Conservation (phyloP, 2,329 filamentous ascomycete genomes). For the Aspergillus udagawae region DNA sequence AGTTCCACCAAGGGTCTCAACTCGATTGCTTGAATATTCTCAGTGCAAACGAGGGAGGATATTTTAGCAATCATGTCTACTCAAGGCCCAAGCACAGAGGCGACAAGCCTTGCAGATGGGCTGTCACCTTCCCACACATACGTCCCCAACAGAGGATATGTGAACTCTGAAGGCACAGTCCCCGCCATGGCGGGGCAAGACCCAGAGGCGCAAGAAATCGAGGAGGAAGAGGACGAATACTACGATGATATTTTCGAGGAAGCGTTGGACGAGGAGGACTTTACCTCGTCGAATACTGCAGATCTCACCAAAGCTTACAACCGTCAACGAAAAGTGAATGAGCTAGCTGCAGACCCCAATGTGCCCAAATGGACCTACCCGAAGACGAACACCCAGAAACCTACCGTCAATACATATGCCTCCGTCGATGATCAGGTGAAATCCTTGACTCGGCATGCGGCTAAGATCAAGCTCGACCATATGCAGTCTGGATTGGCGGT, state of each 20-base stretch:
- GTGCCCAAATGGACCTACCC: conserved; percentile 56
- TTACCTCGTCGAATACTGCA: conserved; percentile 53
- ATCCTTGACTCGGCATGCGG: conserved; percentile 77
- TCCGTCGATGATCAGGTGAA: conserved; percentile 84
- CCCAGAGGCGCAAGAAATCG: conserved; percentile 33
- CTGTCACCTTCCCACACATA: conserved; percentile 46
- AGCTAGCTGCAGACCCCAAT: conserved; percentile 45
- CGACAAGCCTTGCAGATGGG: conserved; percentile 40
- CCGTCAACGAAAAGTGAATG: conserved; percentile 68
- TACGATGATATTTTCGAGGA: conserved; percentile 58
- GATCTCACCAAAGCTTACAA: conserved; percentile 88
- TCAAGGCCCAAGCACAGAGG: conserved; percentile 15
- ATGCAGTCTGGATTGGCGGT: conserved; percentile 50
- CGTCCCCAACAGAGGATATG: conserved; percentile 48
- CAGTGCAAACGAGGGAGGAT: background rate
- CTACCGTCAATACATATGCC: conserved; percentile 71
- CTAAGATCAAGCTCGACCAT: conserved; percentile 76
- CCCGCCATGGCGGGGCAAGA: conserved; percentile 30
- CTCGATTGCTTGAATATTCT: background rate
- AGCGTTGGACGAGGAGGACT: conserved; percentile 52
- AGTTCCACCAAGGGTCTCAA: background rate
- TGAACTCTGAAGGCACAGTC: conserved; percentile 34
- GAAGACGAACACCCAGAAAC: conserved; percentile 73
- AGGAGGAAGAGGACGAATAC: conserved; percentile 55
- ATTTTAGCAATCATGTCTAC: conserved; percentile 22